Evolutionary conservation across 345 rosid species (phyloP), one percentile per base, ranked within the genome.

Genomic region (Murraya koenigii): DNA sequence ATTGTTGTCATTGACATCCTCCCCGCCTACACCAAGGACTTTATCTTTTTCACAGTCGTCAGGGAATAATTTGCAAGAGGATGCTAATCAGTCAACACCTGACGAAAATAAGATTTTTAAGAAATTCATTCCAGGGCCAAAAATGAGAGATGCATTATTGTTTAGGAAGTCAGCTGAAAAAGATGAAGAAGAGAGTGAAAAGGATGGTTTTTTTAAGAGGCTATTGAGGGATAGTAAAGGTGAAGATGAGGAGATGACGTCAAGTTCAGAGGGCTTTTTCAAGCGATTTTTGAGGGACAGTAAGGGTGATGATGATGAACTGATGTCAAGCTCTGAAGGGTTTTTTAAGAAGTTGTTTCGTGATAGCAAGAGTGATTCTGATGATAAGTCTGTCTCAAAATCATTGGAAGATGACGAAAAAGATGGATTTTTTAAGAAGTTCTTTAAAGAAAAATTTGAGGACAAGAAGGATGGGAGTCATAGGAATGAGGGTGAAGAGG

Each of bases 181-280:
- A 87, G 97, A 94, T 72, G 98, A 90, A 32, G 97, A 94, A 64
- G 97, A 92, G 73, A 85, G 79, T 72, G 99, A 93, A 72, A 97
- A 89, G 87, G 98, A 97, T 71, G 99, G 98, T 8, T 97, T 97
- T 85, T 94, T 97, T 76, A 94, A 85, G 93, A 92, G 95, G 93
- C 87, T 97, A 38, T 79, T 94, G 87, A 90, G 94, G 82, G 97
- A 96, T 71, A 90, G 76, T 82, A 90, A 76, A 85, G 85, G 88
- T 73, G 99, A 93, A 72, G 92, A 88, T 74, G 98, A 92, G 81
- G 99, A 93, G 72, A 72, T 88, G 85, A 79, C 90, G n/a, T 74
- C 85, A 36, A 83, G 90, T 82, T 87, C 95, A 26, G 95, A 93
- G 39, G 89, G 97, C 17, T 93, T 93, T 84, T 91, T 93, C 76